A percentile compares a stretch with the other conserved stretches of the same genome.
phyloP scores from a whole-genome alignment of 73 alveolate species.

The Blepharisma stoltei region DNA sequence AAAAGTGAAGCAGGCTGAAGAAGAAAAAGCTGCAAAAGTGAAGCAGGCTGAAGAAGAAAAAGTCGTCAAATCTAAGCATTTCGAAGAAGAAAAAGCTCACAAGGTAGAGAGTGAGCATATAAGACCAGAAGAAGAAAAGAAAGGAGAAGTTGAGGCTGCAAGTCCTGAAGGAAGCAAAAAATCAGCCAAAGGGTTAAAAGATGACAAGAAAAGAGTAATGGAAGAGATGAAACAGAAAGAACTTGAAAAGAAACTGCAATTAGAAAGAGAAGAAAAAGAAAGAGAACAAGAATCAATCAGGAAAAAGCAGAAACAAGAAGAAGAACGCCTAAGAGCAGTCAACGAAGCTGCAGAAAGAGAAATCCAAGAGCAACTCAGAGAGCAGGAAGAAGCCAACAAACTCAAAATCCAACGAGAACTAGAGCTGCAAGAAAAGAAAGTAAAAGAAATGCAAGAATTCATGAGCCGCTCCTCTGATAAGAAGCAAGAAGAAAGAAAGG shows the following conservation, averaged over 20 bases:
- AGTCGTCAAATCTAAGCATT: neutral
- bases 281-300: no score
- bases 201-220: no score
- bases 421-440: neutral
- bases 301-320: no score
- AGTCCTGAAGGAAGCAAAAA: neutral
- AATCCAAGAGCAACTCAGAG: neutral
- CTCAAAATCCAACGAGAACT: neutral
- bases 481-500: neutral
- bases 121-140: neutral
- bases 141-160: neutral
- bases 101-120: neutral
- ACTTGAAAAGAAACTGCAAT: no score
- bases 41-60: neutral
- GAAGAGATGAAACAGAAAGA: no score
- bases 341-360: no score
- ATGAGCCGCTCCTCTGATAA: conserved; percentile 23
- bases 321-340: no score
- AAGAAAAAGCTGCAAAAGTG: neutral
- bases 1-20: neutral
- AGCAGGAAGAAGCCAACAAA: neutral
- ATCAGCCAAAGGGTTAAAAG: no score
- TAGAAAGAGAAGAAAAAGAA: no score
- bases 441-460: conserved; percentile 7
- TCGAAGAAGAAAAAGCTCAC: neutral